Base-by-base conservation (phyloP, 306 rosid species). In the Prunus campanulata region DNA sequence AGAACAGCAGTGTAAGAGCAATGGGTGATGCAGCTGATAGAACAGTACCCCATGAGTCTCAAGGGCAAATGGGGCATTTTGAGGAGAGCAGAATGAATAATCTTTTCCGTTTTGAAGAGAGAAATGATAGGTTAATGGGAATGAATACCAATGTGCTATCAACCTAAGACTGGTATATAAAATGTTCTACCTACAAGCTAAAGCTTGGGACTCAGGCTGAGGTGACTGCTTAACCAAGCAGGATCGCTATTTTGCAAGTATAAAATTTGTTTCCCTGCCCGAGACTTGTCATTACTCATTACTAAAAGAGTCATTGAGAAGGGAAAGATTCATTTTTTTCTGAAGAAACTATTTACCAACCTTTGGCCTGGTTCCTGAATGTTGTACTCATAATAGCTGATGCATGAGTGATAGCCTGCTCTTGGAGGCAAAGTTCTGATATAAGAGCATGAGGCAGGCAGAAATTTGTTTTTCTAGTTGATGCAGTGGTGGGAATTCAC, bases 1-100 rank as follows among this genome's bases (percentile, higher is more conserved):
- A 92, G 91, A 90, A 82, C 81, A 86, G 85, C 62, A 86, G 86
- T 78, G 92, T 81, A 76, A 90, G 91, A 81, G 87, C 83, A 71
- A 84, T 87, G 89, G 87, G 90, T 73, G 93, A 87, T 30, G 77
- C 88, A 51, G 80, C 91, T 75, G 85, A 87, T 59, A 81, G 87
- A 77, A 80, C 78, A 72, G 29, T 71, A 48, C 75, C 87, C 83
- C 80, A 83, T 62, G 84, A 72, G 59, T 81, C 90, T 82, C 86
- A 72, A 71, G 85, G 82, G 84, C 85, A 79, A 78, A 74, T 74
- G 70, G 86, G 88, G 76, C 82, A n/a, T 85, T 83, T 70, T 66
- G 83, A 73, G 70, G 80, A 65, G 56, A 79, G 75, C 61, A 69
- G 67, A 78, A 63, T 18, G 51, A 29, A 65, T 74, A n/a, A 59